Evolutionary conservation across 2,329 filamentous ascomycete genomes (phyloP).

Genomic region (Aspergillus aculeatinus): DNA sequence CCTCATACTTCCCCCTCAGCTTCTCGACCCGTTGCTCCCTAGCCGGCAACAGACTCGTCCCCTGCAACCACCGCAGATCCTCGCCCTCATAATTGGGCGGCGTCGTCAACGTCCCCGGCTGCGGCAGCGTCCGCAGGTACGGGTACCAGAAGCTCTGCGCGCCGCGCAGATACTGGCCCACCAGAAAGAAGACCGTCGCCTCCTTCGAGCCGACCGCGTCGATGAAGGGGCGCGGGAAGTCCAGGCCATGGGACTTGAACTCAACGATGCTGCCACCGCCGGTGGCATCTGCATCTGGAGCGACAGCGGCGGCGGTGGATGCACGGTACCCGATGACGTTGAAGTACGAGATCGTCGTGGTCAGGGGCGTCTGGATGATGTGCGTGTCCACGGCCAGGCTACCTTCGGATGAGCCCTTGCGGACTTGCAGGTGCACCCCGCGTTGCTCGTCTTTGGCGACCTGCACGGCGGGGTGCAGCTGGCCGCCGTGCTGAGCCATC

Average conservation of each 20-base stretch:
- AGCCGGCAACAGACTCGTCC: slow-evolving; percentile 36
- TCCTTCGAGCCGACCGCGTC: slow-evolving; percentile 56
- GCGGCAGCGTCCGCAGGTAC: slow-evolving; percentile 66
- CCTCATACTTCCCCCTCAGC: slow-evolving; percentile 41
- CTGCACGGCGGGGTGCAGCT: slow-evolving; percentile 33
- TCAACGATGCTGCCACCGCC: slow-evolving; percentile 4
- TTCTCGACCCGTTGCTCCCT: slow-evolving; percentile 33
- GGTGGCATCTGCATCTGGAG: not conserved
- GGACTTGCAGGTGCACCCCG: slow-evolving; percentile 39
- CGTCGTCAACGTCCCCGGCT: slow-evolving; percentile 60
- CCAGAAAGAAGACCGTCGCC: slow-evolving; percentile 65
- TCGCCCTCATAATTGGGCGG: slow-evolving; percentile 64
- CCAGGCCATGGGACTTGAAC: slow-evolving; percentile 34
- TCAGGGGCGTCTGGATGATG: slow-evolving; percentile 37
- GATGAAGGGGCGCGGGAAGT: slow-evolving; percentile 55
- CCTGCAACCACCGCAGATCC: slow-evolving; percentile 54
- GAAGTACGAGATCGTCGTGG: slow-evolving; percentile 39
- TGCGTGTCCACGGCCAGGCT: slow-evolving; percentile 31
- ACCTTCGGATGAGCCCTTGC: slow-evolving; percentile 22
- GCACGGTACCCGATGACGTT: slow-evolving; percentile 32
- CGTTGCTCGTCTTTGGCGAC: slow-evolving; percentile 34
- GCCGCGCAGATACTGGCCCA: slow-evolving; percentile 64
- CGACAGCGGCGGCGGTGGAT: not conserved
- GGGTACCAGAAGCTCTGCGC: slow-evolving; percentile 64
- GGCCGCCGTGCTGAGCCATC: slow-evolving; percentile 33